Evolutionary conservation across 805 yeast genomes (phyloP), one percentile per base, ranked within the genome.

Genomic region (Yamadazyma olivae): DNA sequence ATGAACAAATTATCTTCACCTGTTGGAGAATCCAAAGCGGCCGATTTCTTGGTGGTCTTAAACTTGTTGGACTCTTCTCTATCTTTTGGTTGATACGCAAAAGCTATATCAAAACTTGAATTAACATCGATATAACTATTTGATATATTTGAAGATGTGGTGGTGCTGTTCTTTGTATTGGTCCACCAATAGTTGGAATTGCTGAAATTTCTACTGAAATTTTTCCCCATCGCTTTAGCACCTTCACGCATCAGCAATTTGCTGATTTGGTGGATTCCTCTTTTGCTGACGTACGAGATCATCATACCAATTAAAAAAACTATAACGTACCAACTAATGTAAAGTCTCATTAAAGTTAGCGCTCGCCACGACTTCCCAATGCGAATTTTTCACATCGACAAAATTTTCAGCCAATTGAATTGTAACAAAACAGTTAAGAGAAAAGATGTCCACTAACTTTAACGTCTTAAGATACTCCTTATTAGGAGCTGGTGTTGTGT

Each of bases 401-500:
- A 28, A 28, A 17, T 36, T 36, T 36, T 28, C 35, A 28, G 27
- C 40, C 40, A 36, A 24, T 24, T 7, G 12, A 24, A 9, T n/a
- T 7, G 7, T 7, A 15, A 20, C 23, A 7, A 20, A 20, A 20
- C n/a, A n/a, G n/a, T n/a, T n/a, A n/a, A n/a, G n/a, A n/a, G n/a
- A n/a, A n/a, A n/a, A n/a, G 24, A 44, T 44, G 48, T 44, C 48
- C 5, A 39, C 38, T 35, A 56, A 49, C 30, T 62, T 67, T 53
- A 67, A 84, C 83, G 89, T 90, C 57, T 77, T 90, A 59, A 87
- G 98, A 81, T 91, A 93, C 81, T 72, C 95, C 50, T 83, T 95
- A 37, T 76, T 91, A 50, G 91, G 85, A 36, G 78, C 87, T 50
- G 99, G 99, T 64, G 71, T 90, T 40, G 74, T 78, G 44, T 87